Percentiles rank a stretch among this genome's conserved stretches.
Conservation (phyloP, 164 flowering plant genomes). For the Akebia trifoliata region DNA sequence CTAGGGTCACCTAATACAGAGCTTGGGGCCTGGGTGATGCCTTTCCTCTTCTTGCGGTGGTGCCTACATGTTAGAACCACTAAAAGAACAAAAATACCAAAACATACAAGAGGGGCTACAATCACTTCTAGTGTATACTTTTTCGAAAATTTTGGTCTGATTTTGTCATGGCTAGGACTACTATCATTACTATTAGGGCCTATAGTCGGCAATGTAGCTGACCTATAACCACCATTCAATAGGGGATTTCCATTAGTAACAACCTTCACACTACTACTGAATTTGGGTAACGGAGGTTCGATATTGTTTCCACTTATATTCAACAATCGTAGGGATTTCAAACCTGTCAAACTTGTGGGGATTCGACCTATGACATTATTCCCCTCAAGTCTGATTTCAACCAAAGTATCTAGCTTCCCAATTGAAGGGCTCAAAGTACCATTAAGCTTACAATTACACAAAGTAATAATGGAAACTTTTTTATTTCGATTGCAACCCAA, state of each 20-base stretch:
- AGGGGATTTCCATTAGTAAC: constrained; percentile 45
- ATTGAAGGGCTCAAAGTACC: constrained; percentile 76
- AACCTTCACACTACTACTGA: constrained; percentile 36
- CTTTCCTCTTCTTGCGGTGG: constrained; percentile 34
- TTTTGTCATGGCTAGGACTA: constrained; percentile 4
- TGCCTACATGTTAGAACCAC: constrained; percentile 22
- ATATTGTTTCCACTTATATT: constrained; percentile 60
- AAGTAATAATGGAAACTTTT: constrained; percentile 43
- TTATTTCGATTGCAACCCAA: constrained; percentile 36
- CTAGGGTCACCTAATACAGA: constrained; percentile 51
- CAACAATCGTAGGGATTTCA: constrained; percentile 47
- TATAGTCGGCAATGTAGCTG: constrained; percentile 10
- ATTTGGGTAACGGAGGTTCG: constrained; percentile 62
- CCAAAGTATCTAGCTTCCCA: constrained; percentile 46
- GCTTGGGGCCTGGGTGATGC: constrained; percentile 19
- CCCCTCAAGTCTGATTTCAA: constrained; percentile 36
- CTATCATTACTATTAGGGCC: constrained; percentile 6
- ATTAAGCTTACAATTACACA: constrained; percentile 46
- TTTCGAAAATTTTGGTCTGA: constrained; percentile 5
- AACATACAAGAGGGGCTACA: constrained; percentile 24
- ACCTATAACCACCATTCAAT: constrained; percentile 15
- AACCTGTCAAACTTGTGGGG: constrained; percentile 37
- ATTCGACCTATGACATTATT: constrained; percentile 48
- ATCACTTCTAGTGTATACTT: constrained; percentile 22
- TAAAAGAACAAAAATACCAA: constrained; percentile 21